Percentiles rank a stretch among this genome's conserved stretches.
Evolutionary conservation across 2,329 filamentous ascomycete species (phyloP).

Genomic region (Spiromastix sp.): DNA sequence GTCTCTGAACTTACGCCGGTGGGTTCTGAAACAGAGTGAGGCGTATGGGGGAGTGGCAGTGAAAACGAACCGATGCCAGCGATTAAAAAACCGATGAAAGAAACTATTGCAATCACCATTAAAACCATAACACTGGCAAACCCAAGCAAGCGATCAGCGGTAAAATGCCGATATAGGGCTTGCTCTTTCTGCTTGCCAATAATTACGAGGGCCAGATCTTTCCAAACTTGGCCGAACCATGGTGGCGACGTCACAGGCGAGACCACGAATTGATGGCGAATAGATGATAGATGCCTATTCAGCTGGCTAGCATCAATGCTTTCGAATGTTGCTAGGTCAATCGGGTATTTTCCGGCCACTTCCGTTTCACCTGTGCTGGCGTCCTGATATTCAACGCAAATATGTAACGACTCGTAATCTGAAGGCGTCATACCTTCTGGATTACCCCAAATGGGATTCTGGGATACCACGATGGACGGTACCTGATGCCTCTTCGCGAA

Average conservation of each 20-base stretch:
- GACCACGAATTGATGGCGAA: constrained; percentile 16
- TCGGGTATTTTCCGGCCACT: constrained; percentile 30
- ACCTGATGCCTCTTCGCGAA: constrained; percentile 35
- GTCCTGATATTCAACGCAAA: constrained; percentile 32
- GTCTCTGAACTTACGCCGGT: background rate
- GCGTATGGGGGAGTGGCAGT: too few species aligned
- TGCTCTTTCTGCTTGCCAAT: background rate
- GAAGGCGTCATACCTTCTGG: constrained; percentile 22
- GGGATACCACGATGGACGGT: constrained; percentile 35
- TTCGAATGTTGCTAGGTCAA: constrained; percentile 38
- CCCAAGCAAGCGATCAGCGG: background rate
- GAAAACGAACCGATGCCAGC: too few species aligned
- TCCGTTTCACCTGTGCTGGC: constrained; percentile 22
- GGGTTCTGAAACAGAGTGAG: background rate
- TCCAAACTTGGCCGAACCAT: too few species aligned
- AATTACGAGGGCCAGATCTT: background rate
- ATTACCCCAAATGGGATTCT: constrained; percentile 32
- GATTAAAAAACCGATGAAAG: background rate
- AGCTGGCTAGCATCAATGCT: constrained; percentile 37
- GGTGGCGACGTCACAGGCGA: too few species aligned
- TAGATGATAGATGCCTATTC: constrained; percentile 36
- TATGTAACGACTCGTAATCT: constrained; percentile 32
- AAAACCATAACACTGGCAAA: background rate
- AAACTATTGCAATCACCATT: background rate
- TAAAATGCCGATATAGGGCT: background rate